These are phyloP conservation scores for Maudiozyma turicensis DNA, from an alignment of 805 yeast genomes.

Conservation along the genomic window DNA sequence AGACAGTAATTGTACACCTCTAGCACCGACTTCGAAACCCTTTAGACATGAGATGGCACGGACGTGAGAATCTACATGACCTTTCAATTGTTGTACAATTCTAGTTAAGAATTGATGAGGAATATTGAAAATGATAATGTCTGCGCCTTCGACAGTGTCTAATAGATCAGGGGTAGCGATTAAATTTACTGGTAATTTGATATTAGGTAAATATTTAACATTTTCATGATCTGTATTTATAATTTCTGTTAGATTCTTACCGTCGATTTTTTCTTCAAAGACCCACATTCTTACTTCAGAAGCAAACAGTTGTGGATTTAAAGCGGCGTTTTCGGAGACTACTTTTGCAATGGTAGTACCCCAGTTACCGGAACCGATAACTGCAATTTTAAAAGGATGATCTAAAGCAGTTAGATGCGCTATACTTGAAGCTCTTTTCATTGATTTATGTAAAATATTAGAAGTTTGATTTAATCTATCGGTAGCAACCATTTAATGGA, in stretches of 20 bases:
- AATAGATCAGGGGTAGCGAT: constrained; percentile 79
- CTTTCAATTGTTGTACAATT: constrained; percentile 67
- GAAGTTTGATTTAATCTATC: constrained; percentile 28
- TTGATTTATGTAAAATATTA: constrained; percentile 18
- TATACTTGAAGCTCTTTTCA: constrained; percentile 10
- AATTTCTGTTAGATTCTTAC: constrained; percentile 75
- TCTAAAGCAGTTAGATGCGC: constrained; percentile 11
- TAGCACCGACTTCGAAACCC: constrained; percentile 81
- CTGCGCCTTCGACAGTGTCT: constrained; percentile 70
- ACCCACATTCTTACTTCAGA: constrained; percentile 93
- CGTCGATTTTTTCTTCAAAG: constrained; percentile 72
- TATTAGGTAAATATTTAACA: constrained; percentile 87
- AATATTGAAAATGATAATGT: constrained; percentile 83
- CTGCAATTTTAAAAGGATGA: constrained; percentile 48
- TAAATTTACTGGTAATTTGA: constrained; percentile 76
- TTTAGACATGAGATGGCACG: constrained; percentile 93
- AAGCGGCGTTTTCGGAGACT: constrained; percentile 75
- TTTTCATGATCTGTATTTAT: constrained; percentile 88
- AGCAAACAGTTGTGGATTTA: constrained; percentile 63
- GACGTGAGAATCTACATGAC: constrained; percentile 56
- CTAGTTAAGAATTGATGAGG: constrained; percentile 92
- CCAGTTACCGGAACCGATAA: constrained; percentile 96
- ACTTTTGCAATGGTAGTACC: constrained; percentile 97
- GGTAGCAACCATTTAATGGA: constrained; percentile 19
- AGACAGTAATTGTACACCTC: constrained; percentile 78